A percentile compares a stretch with the other conserved stretches of the same genome.
phyloP scores from a whole-genome alignment of 768 basidiomycete genomes.

The Leccinum longicurvipes region DNA sequence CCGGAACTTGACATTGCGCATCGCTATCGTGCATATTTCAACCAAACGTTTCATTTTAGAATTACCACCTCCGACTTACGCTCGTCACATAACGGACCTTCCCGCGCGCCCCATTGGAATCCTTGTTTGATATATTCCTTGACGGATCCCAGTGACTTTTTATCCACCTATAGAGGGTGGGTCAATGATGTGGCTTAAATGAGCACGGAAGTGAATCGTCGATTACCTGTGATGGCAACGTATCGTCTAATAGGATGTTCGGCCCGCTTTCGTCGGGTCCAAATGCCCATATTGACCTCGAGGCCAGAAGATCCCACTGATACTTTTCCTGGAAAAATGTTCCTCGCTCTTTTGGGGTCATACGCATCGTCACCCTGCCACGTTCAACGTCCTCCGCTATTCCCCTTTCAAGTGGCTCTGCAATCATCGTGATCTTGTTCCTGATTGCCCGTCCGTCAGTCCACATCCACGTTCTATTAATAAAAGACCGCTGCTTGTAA shows the following conservation, averaged over 20 bases:
- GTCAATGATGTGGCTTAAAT: not conserved
- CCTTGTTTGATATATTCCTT: slow-evolving; percentile 98
- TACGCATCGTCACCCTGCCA: slow-evolving; percentile 89
- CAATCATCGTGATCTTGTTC: slow-evolving; percentile 98
- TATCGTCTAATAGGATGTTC: slow-evolving; percentile 93
- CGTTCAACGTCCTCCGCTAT: slow-evolving; percentile 96
- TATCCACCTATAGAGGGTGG: slow-evolving; percentile 65
- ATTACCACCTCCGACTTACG: slow-evolving; percentile 60
- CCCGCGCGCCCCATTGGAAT: slow-evolving; percentile 98
- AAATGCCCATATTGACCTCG: slow-evolving; percentile 99
- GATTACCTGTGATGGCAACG: slow-evolving; percentile 84
- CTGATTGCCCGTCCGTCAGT: slow-evolving; percentile 39
- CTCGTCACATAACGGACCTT: slow-evolving; percentile 97
- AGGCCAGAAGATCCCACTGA: slow-evolving; percentile 96
- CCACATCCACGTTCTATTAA: slow-evolving; percentile 5
- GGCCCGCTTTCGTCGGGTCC: slow-evolving; percentile 95
- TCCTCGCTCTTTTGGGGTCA: slow-evolving; percentile 93
- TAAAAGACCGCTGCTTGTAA: slow-evolving; percentile 6
- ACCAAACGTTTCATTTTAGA: not conserved
- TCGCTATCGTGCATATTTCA: slow-evolving; percentile 51
- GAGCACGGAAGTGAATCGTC: not conserved
- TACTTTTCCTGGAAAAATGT: slow-evolving; percentile 96
- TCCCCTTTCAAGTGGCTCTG: slow-evolving; percentile 93
- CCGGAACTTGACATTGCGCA: slow-evolving; percentile 98
- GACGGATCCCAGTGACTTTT: slow-evolving; percentile 83